These are phyloP conservation scores for Starmerella potacharoeniae DNA, from an alignment of 805 yeast species.

Conservation along the genomic window DNA sequence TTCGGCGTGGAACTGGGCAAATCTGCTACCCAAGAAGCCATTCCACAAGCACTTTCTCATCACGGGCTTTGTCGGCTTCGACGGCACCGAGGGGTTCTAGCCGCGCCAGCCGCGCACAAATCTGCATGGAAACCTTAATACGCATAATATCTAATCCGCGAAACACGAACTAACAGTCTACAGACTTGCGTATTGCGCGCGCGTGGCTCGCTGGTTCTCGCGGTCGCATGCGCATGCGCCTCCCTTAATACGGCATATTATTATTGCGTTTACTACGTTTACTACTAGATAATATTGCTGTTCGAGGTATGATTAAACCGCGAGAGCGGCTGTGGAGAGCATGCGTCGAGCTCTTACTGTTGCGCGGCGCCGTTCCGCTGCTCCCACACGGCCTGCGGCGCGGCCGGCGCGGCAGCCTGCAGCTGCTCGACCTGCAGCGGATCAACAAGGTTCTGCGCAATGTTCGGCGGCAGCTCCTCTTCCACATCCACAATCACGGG, in stretches of 20 bases:
- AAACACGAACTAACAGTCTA: not conserved
- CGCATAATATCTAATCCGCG: not conserved
- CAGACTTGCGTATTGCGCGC: too few relatives aligned
- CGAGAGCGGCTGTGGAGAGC: too few relatives aligned
- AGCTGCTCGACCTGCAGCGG: not conserved
- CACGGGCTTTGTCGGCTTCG: slow-evolving; percentile 64
- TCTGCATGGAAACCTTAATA: too few relatives aligned
- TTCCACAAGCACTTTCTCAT: slow-evolving; percentile 52
- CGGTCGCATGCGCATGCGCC: too few relatives aligned
- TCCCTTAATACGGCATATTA: too few relatives aligned
- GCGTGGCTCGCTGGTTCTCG: too few relatives aligned
- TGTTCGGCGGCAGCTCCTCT: not conserved
- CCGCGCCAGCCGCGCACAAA: not conserved
- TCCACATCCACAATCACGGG: slow-evolving; percentile 8
- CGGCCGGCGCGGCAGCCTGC: not conserved
- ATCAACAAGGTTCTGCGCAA: slow-evolving; percentile 4
- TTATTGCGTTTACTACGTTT: too few relatives aligned
- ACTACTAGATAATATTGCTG: too few relatives aligned
- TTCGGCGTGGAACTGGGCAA: slow-evolving; percentile 76
- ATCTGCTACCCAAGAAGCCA: slow-evolving; percentile 53
- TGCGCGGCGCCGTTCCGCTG: too few relatives aligned
- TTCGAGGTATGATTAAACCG: too few relatives aligned
- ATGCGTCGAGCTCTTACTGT: too few relatives aligned
- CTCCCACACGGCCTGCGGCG: too few relatives aligned
- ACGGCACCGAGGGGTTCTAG: slow-evolving; percentile 53